A percentile compares a stretch with the other conserved stretches of the same genome.
These are phyloP conservation scores for Mycena galericulata DNA, from an alignment of 768 basidiomycete genomes.

Conservation along the genomic window DNA sequence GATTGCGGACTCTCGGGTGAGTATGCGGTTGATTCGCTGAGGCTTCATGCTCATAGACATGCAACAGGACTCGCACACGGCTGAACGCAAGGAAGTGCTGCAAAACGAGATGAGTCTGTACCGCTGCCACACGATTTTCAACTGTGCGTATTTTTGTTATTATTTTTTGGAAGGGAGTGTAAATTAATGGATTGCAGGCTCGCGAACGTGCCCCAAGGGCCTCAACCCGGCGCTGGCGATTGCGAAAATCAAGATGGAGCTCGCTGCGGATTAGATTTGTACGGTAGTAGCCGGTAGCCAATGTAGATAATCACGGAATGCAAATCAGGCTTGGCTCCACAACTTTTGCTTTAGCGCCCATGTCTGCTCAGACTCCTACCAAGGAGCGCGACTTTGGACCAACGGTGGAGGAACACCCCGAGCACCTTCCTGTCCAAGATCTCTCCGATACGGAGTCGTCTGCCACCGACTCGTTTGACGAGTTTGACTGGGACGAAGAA, in stretches of 20 bases:
- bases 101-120: conserved; percentile 98
- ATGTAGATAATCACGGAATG: not conserved
- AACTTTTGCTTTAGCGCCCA: conserved; percentile 1
- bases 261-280: conserved; percentile 71
- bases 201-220: conserved; percentile 97
- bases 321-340: not conserved
- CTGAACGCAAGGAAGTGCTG: conserved; percentile 88
- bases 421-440: conserved; percentile 20
- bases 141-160: conserved; percentile 66
- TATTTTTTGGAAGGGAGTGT: conserved; percentile 13
- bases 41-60: not conserved
- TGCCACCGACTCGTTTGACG: conserved; percentile 73
- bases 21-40: too few species aligned
- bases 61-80: conserved; percentile 76
- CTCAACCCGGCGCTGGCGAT: conserved; percentile 94
- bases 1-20: conserved; percentile 95
- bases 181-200: conserved; percentile 56
- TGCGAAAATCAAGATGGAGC: conserved; percentile 93
- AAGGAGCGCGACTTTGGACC: conserved; percentile 42
- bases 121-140: conserved; percentile 99
- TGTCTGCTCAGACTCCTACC: conserved; percentile 13
- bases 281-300: not conserved
- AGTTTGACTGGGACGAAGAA: conserved; percentile 82
- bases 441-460: conserved; percentile 56
- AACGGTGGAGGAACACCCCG: conserved; percentile 33